Conservation (phyloP, 176 grass and related monocot species). For the Triticum urartu region DNA sequence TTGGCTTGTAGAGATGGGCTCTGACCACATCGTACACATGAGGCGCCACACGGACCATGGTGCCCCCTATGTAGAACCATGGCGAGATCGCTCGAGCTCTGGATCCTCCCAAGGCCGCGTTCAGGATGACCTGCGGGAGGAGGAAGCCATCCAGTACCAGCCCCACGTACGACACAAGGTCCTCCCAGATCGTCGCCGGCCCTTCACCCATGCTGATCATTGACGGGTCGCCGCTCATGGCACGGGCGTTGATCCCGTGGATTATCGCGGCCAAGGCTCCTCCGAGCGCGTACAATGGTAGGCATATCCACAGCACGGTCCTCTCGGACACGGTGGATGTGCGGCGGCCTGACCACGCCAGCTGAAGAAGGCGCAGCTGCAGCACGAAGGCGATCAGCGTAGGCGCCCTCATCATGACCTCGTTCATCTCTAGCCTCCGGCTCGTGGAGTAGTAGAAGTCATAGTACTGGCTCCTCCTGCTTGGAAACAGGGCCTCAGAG, state of each 20-base stretch:
- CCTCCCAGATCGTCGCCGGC: slow-evolving; percentile 32
- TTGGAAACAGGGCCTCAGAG: neutral
- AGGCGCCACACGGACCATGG: too few relatives aligned
- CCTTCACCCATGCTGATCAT: too few relatives aligned
- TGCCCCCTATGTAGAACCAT: too few relatives aligned
- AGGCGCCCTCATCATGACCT: too few relatives aligned
- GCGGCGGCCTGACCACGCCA: too few relatives aligned
- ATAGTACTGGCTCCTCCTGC: neutral
- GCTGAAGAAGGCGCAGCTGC: too few relatives aligned
- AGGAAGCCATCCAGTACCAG: too few relatives aligned
- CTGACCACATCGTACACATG: slow-evolving; percentile 22
- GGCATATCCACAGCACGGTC: too few relatives aligned
- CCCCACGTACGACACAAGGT: neutral
- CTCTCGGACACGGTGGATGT: too few relatives aligned
- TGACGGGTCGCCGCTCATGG: neutral
- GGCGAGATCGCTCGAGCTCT: neutral
- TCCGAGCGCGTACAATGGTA: neutral
- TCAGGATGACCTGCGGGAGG: slow-evolving; percentile 19
- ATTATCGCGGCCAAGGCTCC: neutral
- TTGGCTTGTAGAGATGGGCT: neutral
- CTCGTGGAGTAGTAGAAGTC: neutral
- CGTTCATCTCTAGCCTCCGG: slow-evolving; percentile 42
- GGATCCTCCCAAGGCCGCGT: slow-evolving; percentile 18
- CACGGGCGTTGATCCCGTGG: neutral
- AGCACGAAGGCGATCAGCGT: too few relatives aligned